Base-by-base conservation (phyloP, 441 rosid species). In the Erodium moschatum region DNA sequence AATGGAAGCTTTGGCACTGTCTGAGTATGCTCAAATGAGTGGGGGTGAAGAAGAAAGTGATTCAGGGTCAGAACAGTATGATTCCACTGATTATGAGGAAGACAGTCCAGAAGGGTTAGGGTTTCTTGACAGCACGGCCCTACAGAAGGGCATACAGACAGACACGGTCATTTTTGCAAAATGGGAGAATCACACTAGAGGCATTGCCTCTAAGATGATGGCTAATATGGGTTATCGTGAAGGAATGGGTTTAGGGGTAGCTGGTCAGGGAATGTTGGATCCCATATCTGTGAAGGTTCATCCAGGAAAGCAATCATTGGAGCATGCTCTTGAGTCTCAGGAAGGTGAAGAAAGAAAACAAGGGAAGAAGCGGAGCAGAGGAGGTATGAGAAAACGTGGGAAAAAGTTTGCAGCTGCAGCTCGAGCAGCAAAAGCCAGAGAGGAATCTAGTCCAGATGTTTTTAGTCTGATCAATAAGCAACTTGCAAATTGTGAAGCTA, bases 161-260 rank as follows among this genome's bases (percentile, higher is more conserved):
- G 95, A 89, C 19, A 93, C 98, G 10, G 82, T 82, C 38, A 74
- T 87, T 74, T 93, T 90, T 78, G 93, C 97, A 0, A 89, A 85
- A 74, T 93, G 98, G 98, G 98, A 93, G 84, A 93, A 89, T 75
- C 97, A 91, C 84, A 91, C 97, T 0, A 81, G 97, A 31, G 99
- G 97, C 9, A 80, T 91, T 70, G 97, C 99, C 52, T 94, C 97
- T 29, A 91, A 88, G 87, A 85, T 91, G 97, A 91, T 91, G 98
- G 96, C 92, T 27, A 88, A 69, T 77, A 91, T 94, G 99, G 97
- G 97, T 38, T 89, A 89, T 70, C 88, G 92, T 12, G 90, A 87
- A 77, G 97, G 98, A 50, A 89, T 89, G 97, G 98, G 97, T 48
- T 81, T 91, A 76, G 98, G 97, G 1, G 86, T 75, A 64, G 75